phyloP scores from a whole-genome alignment of 148 eudicot genomes.

The Polygonum aviculare region DNA sequence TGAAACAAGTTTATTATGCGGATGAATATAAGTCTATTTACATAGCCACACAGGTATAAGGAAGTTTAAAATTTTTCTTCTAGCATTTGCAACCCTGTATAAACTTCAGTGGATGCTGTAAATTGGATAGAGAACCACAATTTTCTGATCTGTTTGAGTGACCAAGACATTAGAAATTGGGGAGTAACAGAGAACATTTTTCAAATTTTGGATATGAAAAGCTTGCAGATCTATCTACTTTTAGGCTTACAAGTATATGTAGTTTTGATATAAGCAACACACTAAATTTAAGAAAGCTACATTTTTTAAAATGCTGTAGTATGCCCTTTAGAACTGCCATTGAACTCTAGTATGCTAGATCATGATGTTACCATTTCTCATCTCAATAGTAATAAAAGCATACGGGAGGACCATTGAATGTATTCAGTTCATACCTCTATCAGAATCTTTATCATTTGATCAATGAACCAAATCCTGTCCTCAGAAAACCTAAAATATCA shows the following conservation, averaged over 20 bases:
- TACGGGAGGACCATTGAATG: not conserved
- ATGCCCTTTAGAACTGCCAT: not conserved
- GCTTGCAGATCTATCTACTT: too few species aligned
- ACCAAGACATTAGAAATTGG: too few species aligned
- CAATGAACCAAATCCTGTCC: conserved; percentile 91
- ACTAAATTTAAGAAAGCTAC: not conserved
- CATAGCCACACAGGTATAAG: not conserved
- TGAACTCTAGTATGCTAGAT: not conserved
- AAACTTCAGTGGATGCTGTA: not conserved
- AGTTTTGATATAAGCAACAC: not conserved
- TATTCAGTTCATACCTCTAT: conserved; percentile 53
- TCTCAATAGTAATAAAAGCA: not conserved
- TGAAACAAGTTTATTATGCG: not conserved
- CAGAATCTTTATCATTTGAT: conserved; percentile 99
- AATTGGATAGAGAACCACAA: not conserved
- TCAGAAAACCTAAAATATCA: conserved; percentile 66
- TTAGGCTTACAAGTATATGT: too few species aligned
- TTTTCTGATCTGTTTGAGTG: not conserved
- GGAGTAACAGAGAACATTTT: not conserved
- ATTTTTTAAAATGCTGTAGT: not conserved
- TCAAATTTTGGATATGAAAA: not conserved
- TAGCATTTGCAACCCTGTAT: not conserved
- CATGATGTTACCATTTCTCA: not conserved
- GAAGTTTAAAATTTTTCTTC: not conserved
- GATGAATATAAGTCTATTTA: not conserved